These are phyloP conservation scores for Syncephalis plumigaleata DNA, from an alignment of 371 early-diverging fungal genomes.

Conservation along the genomic window DNA sequence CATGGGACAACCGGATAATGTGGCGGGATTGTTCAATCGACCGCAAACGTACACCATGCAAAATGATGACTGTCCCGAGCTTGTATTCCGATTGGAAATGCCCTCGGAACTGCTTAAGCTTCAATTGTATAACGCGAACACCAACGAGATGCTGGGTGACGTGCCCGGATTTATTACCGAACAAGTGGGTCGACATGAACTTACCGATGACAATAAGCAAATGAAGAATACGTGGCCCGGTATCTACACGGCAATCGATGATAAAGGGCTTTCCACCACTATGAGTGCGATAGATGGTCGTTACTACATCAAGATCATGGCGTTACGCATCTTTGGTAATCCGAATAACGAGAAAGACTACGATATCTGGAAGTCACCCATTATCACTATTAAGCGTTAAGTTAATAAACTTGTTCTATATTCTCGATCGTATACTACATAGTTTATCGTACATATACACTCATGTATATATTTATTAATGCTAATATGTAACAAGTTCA, in stretches of 20 bases:
- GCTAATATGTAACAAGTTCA: no score
- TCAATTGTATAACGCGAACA: neutral
- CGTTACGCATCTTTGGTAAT: slow-evolving; percentile 3
- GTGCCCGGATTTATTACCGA: neutral
- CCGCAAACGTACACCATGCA: neutral
- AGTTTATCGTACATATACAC: no score
- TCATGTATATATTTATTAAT: no score
- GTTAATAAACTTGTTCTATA: no score
- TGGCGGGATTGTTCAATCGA: no score
- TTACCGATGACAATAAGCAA: neutral
- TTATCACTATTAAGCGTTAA: neutral
- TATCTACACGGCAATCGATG: no score
- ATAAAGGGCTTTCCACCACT: no score
- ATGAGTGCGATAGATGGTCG: no score
- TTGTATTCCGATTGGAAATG: neutral
- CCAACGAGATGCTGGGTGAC: neutral
- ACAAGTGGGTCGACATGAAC: neutral
- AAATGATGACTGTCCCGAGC: neutral
- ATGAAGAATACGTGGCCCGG: neutral
- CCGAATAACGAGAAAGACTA: neutral
- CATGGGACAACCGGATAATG: neutral
- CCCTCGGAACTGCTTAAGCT: neutral
- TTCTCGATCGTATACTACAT: no score
- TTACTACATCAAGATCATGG: neutral
- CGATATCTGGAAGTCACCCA: slow-evolving; percentile 4